Base-by-base conservation (phyloP, 345 rosid genomes). In the Hypericum perforatum region DNA sequence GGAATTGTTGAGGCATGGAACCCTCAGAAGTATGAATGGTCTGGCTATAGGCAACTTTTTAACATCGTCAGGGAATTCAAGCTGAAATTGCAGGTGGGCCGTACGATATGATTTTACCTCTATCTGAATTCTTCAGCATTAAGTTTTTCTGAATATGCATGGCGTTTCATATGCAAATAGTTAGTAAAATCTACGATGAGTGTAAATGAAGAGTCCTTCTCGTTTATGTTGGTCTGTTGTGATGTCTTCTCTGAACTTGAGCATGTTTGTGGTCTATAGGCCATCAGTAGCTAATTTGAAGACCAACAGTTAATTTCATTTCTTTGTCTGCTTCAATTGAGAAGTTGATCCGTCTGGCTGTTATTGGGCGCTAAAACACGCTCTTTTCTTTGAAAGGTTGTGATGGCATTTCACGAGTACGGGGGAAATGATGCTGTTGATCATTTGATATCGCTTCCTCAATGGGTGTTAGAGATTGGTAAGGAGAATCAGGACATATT, bases 1-100 rank as follows among this genome's bases (percentile, higher is more conserved):
- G 98, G 95, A 51, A 79, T 86, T 53, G 85, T 84, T 62, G 98
- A 91, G 77, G 79, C 81, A 8, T 91, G 98, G 98, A 81, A 59
- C 55, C 98, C 98, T 43, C 91, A 81, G 74, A 86, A 87, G 45
- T 91, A 86, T 68, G 82, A 64, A 6, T 91, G 98, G 98, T 78
- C 94, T 66, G 98, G 98, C 67, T 91, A 91, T 51, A 72, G 82
- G 53, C 95, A 91, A 38, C 73, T 86, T 48, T 91, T 91, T 62
- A 78, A 81, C 65, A 68, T 84, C 49, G 65, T 84, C 62, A 73
- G 65, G 65, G 92, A 79, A 69, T 91, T 79, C 82, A 82, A 91
- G 70, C 68, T 86, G 60, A 84, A 91, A 63, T 53, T 91, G 67
- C 96, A 91, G 92, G 96, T 90, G 52, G 38, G 15, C 29, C 32